A percentile compares a stretch with the other conserved stretches of the same genome.
phyloP scores from a whole-genome alignment of 176 grass and related monocot genomes.

The Urochloa ruziziensis region DNA sequence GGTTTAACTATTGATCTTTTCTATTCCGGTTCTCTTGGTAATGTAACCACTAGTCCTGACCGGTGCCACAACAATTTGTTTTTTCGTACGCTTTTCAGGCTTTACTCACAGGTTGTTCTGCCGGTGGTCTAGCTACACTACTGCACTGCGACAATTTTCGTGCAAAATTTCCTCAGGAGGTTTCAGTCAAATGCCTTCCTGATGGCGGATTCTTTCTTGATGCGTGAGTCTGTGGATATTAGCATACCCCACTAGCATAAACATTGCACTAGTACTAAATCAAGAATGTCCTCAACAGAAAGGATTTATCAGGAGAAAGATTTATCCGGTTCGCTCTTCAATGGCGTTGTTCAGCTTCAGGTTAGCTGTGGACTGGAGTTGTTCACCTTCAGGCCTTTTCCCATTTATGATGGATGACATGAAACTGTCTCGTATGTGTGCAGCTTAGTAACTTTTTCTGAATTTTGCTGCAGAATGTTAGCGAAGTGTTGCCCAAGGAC shows the following conservation, averaged over 20 bases:
- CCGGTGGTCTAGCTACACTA: constrained; percentile 64
- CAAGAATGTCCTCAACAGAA: constrained; percentile 28
- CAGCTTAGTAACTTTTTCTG: neutral
- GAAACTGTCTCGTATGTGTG: neutral
- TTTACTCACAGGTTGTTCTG: constrained; percentile 78
- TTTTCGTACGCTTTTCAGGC: constrained; percentile 43
- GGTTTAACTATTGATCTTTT: constrained; percentile 29
- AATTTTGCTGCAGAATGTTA: constrained; percentile 45
- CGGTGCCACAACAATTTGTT: neutral
- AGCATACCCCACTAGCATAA: neutral
- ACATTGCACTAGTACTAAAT: neutral
- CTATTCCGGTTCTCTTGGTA: neutral
- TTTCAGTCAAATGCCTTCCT: constrained; percentile 64
- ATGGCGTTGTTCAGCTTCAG: constrained; percentile 72
- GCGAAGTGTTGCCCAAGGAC: constrained; percentile 45
- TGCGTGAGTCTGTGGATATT: constrained; percentile 37
- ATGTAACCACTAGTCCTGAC: neutral
- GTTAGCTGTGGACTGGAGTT: constrained; percentile 6
- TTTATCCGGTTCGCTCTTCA: constrained; percentile 38
- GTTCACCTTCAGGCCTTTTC: neutral
- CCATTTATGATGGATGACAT: neutral
- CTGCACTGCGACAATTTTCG: constrained; percentile 82
- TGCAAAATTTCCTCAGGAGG: constrained; percentile 28
- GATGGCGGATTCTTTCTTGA: constrained; percentile 87
- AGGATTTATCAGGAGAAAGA: constrained; percentile 65